phyloP scores from a whole-genome alignment of 192 early-diverging fungal genomes.

The Geranomyces michiganensis region DNA sequence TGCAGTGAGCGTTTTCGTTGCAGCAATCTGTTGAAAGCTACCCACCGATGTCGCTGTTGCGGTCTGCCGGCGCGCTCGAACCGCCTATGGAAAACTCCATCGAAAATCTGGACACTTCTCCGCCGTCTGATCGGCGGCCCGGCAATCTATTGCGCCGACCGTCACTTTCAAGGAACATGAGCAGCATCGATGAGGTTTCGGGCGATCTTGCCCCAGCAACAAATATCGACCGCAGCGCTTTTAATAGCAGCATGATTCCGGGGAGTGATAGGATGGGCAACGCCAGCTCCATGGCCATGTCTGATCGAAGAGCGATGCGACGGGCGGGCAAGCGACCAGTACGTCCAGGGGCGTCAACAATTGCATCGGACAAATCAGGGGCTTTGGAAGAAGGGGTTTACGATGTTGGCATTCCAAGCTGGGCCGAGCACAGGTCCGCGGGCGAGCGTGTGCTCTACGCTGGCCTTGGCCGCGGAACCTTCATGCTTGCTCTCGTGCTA shows the following conservation, averaged over 20 bases:
- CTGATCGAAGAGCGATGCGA: background rate
- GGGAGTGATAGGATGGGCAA: background rate
- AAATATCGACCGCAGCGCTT: background rate
- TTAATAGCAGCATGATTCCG: too few species aligned
- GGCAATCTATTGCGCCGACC: background rate
- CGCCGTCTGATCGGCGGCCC: background rate
- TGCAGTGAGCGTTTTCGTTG: too few species aligned
- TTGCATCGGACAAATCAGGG: background rate
- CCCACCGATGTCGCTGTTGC: too few species aligned
- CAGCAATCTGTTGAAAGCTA: too few species aligned
- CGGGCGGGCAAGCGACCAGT: background rate
- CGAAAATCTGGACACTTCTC: too few species aligned
- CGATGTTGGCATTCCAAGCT: conserved; percentile 8
- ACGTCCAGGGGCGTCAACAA: background rate
- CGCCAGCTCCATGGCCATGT: background rate
- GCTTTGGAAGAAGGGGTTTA: background rate
- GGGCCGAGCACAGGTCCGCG: conserved; percentile 13
- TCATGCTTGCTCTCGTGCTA: background rate
- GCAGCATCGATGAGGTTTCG: background rate
- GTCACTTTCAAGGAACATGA: background rate
- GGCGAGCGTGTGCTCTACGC: conserved; percentile 2
- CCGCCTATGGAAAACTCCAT: too few species aligned
- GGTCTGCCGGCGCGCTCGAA: too few species aligned
- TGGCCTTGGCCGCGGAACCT: background rate
- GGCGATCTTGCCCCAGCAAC: background rate